phyloP scores from a whole-genome alignment of 495 filamentous ascomycete species.

The Staphylotrichum tortipilum region DNA sequence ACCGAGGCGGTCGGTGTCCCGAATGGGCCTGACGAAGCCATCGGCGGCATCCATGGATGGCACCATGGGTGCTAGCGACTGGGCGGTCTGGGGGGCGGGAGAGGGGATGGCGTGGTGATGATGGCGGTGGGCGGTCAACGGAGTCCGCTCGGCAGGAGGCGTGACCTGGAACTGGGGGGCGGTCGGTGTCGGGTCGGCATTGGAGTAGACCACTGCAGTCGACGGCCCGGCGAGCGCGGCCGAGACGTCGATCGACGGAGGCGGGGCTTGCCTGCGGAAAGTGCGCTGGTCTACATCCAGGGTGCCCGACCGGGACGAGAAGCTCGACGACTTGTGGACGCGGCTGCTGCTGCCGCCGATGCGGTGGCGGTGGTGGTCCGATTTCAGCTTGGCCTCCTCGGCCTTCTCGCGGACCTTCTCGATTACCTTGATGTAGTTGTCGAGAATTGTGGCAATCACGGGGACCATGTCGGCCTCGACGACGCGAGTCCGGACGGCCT shows the following conservation, averaged over 20 bases:
- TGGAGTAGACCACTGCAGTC: conserved; percentile 28
- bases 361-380: conserved; percentile 37
- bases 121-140: conserved; percentile 49
- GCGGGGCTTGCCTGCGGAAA: conserved; percentile 40
- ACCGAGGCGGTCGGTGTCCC: conserved; percentile 76
- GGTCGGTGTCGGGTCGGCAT: conserved; percentile 51
- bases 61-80: conserved; percentile 59
- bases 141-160: conserved; percentile 65
- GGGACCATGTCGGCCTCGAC: conserved; percentile 99
- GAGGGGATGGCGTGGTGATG: conserved; percentile 51
- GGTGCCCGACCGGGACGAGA: conserved; percentile 42
- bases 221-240: conserved; percentile 40
- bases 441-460: conserved; percentile 96
- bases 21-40: conserved; percentile 70
- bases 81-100: conserved; percentile 46
- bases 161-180: conserved; percentile 57
- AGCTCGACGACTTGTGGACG: conserved; percentile 38
- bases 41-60: conserved; percentile 67
- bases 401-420: conserved; percentile 81
- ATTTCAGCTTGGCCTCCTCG: conserved; percentile 54
- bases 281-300: conserved; percentile 37
- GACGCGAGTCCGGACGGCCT: conserved; percentile 83
- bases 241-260: conserved; percentile 39
- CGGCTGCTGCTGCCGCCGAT: conserved; percentile 33
- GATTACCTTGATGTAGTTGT: conserved; percentile 95